Percentiles rank a stretch among this genome's conserved stretches.
phyloP scores from a whole-genome alignment of 2,329 filamentous ascomycete genomes.

The Exophiala viscosa region DNA sequence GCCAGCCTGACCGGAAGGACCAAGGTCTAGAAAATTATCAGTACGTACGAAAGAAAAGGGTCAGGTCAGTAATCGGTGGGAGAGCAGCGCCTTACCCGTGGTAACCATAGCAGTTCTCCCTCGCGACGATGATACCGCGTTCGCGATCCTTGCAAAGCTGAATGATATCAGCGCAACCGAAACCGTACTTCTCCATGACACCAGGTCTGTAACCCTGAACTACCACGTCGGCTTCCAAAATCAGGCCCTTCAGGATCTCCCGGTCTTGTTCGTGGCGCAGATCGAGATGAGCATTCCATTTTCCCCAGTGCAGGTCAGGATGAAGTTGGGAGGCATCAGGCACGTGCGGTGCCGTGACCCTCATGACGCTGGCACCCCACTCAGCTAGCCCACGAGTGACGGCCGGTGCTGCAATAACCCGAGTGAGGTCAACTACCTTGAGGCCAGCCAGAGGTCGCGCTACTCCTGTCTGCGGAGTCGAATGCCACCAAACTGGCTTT shows the following conservation, averaged over 20 bases:
- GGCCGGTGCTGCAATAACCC: conserved; percentile 44
- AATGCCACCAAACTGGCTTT: conserved; percentile 10
- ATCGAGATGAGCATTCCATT: conserved; percentile 59
- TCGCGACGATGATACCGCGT: conserved; percentile 45
- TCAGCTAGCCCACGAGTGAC: conserved; percentile 41
- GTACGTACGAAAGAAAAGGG: too few relatives aligned
- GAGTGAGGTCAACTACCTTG: conserved; percentile 48
- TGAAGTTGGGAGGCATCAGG: conserved; percentile 57
- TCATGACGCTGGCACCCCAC: conserved; percentile 46
- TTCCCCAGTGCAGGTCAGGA: conserved; percentile 68
- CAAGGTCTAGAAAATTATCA: too few relatives aligned
- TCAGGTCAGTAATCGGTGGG: too few relatives aligned
- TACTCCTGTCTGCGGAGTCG: conserved; percentile 26
- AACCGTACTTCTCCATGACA: conserved; percentile 56
- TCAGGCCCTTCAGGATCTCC: conserved; percentile 38
- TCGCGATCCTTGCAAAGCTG: conserved; percentile 38
- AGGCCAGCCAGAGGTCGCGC: conserved; percentile 43
- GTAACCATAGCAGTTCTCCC: conserved; percentile 51
- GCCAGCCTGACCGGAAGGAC: conserved; percentile 46
- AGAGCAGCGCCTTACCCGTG: too few relatives aligned
- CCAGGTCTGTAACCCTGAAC: conserved; percentile 51
- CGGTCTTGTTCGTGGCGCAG: conserved; percentile 42
- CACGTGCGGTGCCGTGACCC: conserved; percentile 42
- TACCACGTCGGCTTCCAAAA: conserved; percentile 51
- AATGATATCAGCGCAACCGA: conserved; percentile 44